Conservation (phyloP, 345 rosid genomes). For the Combretum micranthum region DNA sequence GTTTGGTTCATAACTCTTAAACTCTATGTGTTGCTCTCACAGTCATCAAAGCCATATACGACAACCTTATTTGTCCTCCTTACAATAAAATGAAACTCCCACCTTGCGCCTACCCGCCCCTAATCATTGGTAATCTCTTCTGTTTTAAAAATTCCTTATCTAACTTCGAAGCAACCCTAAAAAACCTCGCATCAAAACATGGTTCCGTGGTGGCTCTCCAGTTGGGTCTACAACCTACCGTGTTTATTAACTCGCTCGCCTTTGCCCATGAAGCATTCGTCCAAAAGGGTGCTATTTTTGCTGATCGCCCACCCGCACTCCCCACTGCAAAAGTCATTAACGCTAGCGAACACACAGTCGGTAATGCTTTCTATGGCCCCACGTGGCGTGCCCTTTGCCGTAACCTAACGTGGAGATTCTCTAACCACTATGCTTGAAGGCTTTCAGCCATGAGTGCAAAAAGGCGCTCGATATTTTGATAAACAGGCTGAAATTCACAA, state of each 20-base stretch:
- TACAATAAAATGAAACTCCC: no score
- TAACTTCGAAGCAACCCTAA: background rate
- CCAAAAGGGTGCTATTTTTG: background rate
- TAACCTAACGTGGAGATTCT: conserved; percentile 9
- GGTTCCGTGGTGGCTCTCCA: conserved; percentile 4
- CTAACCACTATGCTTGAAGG: conserved; percentile 3
- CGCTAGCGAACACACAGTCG: conserved; percentile 9
- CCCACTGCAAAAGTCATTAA: background rate
- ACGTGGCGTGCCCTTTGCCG: conserved; percentile 8
- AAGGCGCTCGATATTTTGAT: background rate
- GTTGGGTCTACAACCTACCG: background rate
- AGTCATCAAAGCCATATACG: no score
- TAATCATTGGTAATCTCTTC: background rate
- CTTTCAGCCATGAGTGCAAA: background rate
- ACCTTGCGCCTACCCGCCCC: background rate
- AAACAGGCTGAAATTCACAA: background rate
- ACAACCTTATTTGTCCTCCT: no score
- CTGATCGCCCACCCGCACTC: conserved; percentile 2
- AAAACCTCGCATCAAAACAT: background rate
- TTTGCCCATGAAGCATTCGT: conserved; percentile 8
- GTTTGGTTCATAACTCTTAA: no score
- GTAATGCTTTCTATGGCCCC: conserved; percentile 7
- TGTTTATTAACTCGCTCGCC: background rate
- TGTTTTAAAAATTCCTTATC: background rate
- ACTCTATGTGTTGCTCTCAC: no score